A percentile compares a stretch with the other conserved stretches of the same genome.
These are phyloP conservation scores for Maudiozyma humilis DNA, from an alignment of 1,139 yeast genomes.

Conservation along the genomic window DNA sequence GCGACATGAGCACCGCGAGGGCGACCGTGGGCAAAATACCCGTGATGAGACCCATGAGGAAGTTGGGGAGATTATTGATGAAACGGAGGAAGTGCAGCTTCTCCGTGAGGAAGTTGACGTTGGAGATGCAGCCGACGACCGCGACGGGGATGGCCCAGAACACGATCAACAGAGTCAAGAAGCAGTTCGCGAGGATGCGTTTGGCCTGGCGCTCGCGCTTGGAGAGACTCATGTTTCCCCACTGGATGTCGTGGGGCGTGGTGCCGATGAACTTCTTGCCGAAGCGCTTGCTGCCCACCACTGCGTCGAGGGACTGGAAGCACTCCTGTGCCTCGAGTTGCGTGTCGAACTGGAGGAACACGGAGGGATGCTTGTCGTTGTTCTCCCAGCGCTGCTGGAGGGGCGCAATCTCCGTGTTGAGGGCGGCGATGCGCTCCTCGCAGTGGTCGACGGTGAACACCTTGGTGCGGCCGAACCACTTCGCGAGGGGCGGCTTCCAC, in stretches of 20 bases:
- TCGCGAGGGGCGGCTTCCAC: slow-evolving; percentile 13
- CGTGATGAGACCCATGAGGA: slow-evolving; percentile 59
- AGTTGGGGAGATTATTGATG: slow-evolving; percentile 52
- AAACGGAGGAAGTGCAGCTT: slow-evolving; percentile 57
- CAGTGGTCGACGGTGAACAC: slow-evolving; percentile 56
- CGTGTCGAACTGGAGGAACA: slow-evolving; percentile 61
- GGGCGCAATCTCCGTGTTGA: slow-evolving; percentile 47
- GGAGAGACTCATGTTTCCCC: slow-evolving; percentile 56
- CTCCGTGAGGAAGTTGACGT: slow-evolving; percentile 52
- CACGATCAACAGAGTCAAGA: slow-evolving; percentile 48
- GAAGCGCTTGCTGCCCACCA: slow-evolving; percentile 29
- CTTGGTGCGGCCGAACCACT: slow-evolving; percentile 36
- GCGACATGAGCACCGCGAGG: slow-evolving; percentile 58
- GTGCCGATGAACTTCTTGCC: slow-evolving; percentile 48
- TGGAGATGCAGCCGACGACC: slow-evolving; percentile 71
- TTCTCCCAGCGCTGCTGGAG: slow-evolving; percentile 39
- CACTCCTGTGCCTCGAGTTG: slow-evolving; percentile 69
- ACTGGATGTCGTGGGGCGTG: slow-evolving; percentile 54
- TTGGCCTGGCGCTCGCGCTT: slow-evolving; percentile 50
- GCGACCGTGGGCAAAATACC: slow-evolving; percentile 66
- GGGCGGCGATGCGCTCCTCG: slow-evolving; percentile 44
- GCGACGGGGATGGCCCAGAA: slow-evolving; percentile 88
- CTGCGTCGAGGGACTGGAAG: slow-evolving; percentile 48
- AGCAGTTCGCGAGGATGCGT: slow-evolving; percentile 44
- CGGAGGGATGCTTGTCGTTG: slow-evolving; percentile 43